These are phyloP conservation scores for Helicostylum pulchrum DNA, from an alignment of 192 early-diverging fungal genomes.

Conservation along the genomic window DNA sequence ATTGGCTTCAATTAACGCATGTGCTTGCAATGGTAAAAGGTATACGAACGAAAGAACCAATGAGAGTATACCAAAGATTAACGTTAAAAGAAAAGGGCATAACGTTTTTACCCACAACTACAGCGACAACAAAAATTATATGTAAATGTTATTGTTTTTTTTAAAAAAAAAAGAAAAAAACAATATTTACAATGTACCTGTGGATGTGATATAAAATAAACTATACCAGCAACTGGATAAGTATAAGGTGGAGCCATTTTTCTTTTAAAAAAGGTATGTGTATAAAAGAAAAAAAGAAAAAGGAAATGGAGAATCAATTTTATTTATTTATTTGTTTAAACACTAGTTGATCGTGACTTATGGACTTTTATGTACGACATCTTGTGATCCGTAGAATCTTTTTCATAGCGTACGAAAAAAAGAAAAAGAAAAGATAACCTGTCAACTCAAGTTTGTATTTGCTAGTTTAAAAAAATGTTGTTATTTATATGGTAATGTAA, in stretches of 20 bases:
- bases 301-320: too few relatives aligned
- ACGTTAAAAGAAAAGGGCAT: conserved; percentile 51
- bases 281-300: too few relatives aligned
- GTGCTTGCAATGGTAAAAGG: conserved; percentile 55
- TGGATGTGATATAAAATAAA: conserved; percentile 8
- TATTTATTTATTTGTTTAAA: too few relatives aligned
- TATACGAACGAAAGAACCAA: conserved; percentile 54
- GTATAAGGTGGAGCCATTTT: background rate
- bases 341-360: too few relatives aligned
- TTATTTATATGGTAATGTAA: too few relatives aligned
- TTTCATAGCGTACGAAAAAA: too few relatives aligned
- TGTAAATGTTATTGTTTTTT: background rate
- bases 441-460: too few relatives aligned
- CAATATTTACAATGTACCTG: background rate
- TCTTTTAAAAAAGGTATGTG: too few relatives aligned
- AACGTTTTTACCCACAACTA: conserved; percentile 45
- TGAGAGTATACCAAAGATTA: conserved; percentile 43
- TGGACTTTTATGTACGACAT: too few relatives aligned
- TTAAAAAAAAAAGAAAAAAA: background rate
- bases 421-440: too few relatives aligned
- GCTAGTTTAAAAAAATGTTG: too few relatives aligned
- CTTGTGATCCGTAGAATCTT: too few relatives aligned
- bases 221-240: conserved; percentile 6
- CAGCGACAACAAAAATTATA: background rate
- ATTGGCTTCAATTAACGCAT: conserved; percentile 46